Evolutionary conservation across 148 eudicot species (phyloP), one percentile per base, ranked within the genome.

Genomic region (Rhododendron kiyosumense): DNA sequence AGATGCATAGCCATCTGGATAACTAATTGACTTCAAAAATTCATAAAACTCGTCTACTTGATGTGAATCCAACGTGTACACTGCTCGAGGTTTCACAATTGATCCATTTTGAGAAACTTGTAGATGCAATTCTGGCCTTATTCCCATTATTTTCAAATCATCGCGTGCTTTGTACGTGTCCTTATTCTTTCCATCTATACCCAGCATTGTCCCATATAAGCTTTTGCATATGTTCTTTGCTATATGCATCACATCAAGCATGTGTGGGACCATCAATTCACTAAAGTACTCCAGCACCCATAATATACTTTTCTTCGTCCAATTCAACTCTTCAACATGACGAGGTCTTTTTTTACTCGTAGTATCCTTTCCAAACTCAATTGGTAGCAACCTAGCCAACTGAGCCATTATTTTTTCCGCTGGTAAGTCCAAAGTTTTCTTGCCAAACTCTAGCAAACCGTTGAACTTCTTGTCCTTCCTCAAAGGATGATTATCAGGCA

Each of bases 171-270:
- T 80, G 36, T 24, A 22, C 2, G 57, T 46, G 61, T 80, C 63
- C 34, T 80, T 80, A 7, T 20, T 24, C 41, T 80, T 80, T 14
- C 61, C 61, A n/a, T 80, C 61, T n/a, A 49, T 51, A 13, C 10
- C n/a, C 34, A 80, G 6, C 82, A 80, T 32, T 15, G 63, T 80
- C 36, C 82, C 57, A 32, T 32, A n/a, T 1, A 49, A 0, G 28
- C 14, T 80, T 4, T 46, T 63, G 13, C 82, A 49, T 9, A 80
- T 80, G 38, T 26, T 80, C 8, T 49, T 80, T 11, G 26, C 61
- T 22, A 80, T 49, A 49, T 80, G 82, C 82, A 80, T 80, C 14
- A 80, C 82, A 26, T 80, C 82, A 22, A 80, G 59, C n/a, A 46
- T 48, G 36, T 80, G 82, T 12, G 63, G 30, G 13, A 80, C 6